Percentiles rank a stretch among this genome's conserved stretches.
Conservation (phyloP, 2,329 filamentous ascomycete species). For the Talaromyces sp. region DNA sequence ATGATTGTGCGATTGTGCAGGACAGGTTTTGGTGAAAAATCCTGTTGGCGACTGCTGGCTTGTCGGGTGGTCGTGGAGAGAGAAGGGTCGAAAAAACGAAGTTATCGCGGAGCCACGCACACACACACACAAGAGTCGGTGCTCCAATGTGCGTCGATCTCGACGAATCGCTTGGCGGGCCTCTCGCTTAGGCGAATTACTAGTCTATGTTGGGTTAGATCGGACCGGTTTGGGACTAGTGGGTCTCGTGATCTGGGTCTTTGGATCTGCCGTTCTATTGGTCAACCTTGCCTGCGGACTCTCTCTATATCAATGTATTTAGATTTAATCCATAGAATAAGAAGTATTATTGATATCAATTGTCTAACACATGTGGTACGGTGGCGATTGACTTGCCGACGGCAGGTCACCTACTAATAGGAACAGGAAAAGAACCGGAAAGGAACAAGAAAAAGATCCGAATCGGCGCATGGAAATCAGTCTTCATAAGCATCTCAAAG, state of each 20-base stretch:
- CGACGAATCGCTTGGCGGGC: constrained; percentile 11
- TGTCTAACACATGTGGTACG: not conserved
- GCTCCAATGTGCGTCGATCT: constrained; percentile 12
- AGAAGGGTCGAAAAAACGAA: not conserved
- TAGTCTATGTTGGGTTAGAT: not conserved
- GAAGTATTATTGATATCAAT: not conserved
- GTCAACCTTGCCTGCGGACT: not conserved
- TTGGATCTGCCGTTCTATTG: not conserved
- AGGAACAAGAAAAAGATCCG: not conserved
- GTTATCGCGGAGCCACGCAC: not conserved
- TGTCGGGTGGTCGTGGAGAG: not conserved
- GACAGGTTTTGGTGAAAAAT: constrained; percentile 14
- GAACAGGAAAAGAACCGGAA: not conserved
- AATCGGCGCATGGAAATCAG: not conserved
- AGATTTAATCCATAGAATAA: not conserved
- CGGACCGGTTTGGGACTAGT: not conserved
- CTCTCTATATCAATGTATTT: not conserved
- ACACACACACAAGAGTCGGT: constrained; percentile 8
- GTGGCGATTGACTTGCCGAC: not conserved
- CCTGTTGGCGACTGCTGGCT: constrained; percentile 23
- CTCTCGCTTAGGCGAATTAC: constrained; percentile 13
- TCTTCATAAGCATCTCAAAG: not conserved
- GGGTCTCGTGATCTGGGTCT: constrained; percentile 11
- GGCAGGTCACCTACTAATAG: not conserved
- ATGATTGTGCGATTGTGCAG: constrained; percentile 41